Percentiles rank a stretch among this genome's conserved stretches.
Evolutionary conservation across 768 basidiomycete species (phyloP).

Genomic region (Pleurotus eryngii): DNA sequence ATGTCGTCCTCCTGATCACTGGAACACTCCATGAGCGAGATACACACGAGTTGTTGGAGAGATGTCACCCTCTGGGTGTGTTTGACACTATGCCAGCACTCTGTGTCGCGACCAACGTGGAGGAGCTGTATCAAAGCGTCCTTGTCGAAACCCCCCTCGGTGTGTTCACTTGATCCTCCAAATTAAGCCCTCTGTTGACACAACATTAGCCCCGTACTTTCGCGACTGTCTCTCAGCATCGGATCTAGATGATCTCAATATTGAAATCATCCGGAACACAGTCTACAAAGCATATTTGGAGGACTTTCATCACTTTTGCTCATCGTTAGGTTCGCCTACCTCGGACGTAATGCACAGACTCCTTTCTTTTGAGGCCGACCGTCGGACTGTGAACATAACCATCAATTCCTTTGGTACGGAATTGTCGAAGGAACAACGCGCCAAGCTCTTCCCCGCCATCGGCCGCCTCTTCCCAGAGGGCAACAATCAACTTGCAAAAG

Average conservation of each 20-base stretch:
- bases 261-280: conserved; percentile 99
- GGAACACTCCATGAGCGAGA: conserved; percentile 97
- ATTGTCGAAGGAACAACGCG: conserved; percentile 91
- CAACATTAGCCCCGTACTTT: conserved; percentile 82
- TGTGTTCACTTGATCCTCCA: conserved; percentile 32
- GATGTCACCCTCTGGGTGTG: conserved; percentile 94
- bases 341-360: conserved; percentile 89
- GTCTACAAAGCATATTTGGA: conserved; percentile 99
- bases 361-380: conserved; percentile 94
- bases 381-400: conserved; percentile 96
- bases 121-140: conserved; percentile 95
- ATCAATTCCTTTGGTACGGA: conserved; percentile 98
- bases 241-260: conserved; percentile 97
- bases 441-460: conserved; percentile 90
- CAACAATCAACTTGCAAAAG: conserved; percentile 89
- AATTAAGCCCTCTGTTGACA: not conserved
- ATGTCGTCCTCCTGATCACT: conserved; percentile 94
- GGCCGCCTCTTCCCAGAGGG: conserved; percentile 94
- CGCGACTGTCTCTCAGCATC: conserved; percentile 91
- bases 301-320: conserved; percentile 87
- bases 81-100: conserved; percentile 99
- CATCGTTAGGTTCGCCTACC: conserved; percentile 79
- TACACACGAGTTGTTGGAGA: conserved; percentile 92
- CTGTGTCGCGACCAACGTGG: conserved; percentile 98
- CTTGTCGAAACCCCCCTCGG: conserved; percentile 97